Evolutionary conservation across 2,329 filamentous ascomycete genomes (phyloP).

Genomic region (Sporothrix globosa): DNA sequence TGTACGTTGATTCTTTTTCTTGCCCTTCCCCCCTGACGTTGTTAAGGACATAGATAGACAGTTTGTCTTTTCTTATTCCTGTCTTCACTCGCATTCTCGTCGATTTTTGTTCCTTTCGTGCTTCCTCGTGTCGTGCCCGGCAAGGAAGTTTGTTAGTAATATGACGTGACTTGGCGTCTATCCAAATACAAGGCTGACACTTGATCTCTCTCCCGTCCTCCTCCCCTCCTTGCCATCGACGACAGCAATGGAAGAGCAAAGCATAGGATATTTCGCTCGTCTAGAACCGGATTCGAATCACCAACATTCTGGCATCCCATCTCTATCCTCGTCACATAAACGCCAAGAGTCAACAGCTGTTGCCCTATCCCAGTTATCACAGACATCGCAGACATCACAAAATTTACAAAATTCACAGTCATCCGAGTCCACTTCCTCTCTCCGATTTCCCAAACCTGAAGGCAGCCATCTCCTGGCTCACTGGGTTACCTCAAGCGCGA

Average conservation of each 20-base stretch:
- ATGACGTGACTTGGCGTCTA: constrained; percentile 33
- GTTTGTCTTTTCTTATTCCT: neutral
- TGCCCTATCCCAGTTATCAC: neutral
- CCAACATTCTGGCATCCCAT: constrained; percentile 31
- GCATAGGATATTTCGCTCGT: constrained; percentile 33
- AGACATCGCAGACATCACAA: neutral
- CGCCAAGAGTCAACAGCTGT: neutral
- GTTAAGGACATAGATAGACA: neutral
- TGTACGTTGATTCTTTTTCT: constrained; percentile 22
- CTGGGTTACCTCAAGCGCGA: constrained; percentile 62
- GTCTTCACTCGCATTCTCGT: constrained; percentile 14
- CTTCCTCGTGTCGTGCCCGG: neutral
- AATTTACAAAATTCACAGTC: neutral
- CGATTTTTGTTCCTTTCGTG: neutral
- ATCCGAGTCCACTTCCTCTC: constrained; percentile 51
- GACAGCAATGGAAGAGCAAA: constrained; percentile 36
- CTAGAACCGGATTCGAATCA: constrained; percentile 3
- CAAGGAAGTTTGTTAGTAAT: constrained; percentile 30
- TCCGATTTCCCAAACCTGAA: constrained; percentile 61
- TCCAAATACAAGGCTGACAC: constrained; percentile 31
- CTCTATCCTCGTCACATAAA: constrained; percentile 21
- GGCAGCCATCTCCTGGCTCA: constrained; percentile 60
- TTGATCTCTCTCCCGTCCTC: constrained; percentile 6
- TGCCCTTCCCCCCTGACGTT: neutral
- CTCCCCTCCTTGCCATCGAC: constrained; percentile 22